Evolutionary conservation across 73 alveolate genomes (phyloP).

Genomic region (Paramecium pentaurelia): DNA sequence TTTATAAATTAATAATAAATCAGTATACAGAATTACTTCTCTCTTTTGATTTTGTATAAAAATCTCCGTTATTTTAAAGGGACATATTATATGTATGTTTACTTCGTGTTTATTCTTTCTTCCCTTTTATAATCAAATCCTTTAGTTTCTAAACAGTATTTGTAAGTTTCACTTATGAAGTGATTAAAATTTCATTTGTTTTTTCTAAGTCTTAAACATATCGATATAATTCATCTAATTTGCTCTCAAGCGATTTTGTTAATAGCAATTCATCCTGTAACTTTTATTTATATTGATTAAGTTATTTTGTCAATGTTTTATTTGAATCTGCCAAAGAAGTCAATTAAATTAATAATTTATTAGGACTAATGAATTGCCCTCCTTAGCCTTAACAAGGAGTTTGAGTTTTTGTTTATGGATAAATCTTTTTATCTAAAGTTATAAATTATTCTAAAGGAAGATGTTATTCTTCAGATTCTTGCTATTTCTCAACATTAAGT

Average conservation of each 20-base stretch:
- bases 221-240: neutral
- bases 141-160: neutral
- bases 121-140: neutral
- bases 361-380: neutral
- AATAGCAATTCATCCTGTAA: constrained; percentile 1
- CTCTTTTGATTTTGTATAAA: neutral
- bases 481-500: neutral
- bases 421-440: neutral
- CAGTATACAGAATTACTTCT: neutral
- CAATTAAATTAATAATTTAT: neutral
- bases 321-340: neutral
- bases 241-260: neutral
- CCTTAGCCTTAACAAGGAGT: neutral
- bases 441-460: neutral
- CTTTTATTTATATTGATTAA: neutral
- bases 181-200: neutral
- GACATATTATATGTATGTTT: neutral
- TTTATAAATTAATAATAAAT: neutral
- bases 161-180: neutral
- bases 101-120: neutral
- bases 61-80: neutral
- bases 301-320: neutral
- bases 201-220: neutral
- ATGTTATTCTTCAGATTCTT: neutral
- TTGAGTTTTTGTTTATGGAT: neutral